Evolutionary conservation across 139 green algal species (phyloP).

Genomic region (Pseudopediastrum boryanum): DNA sequence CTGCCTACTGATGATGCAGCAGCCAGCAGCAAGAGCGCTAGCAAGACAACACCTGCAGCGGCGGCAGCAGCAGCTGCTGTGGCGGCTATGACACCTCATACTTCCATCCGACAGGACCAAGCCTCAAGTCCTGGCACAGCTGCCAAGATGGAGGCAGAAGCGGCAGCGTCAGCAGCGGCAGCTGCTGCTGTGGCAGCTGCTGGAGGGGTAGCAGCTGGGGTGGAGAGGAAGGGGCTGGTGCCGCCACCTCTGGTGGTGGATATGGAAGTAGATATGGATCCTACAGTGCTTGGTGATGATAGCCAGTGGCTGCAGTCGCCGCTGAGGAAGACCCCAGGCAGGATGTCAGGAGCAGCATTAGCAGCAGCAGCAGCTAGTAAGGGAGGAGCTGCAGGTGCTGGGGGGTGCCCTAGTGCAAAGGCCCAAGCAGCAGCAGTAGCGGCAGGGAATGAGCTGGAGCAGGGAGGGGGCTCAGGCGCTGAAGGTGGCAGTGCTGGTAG

Average conservation of each 20-base stretch:
- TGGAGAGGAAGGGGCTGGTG: neutral
- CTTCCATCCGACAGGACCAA: too few relatives aligned
- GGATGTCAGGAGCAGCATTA: too few relatives aligned
- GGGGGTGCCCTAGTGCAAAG: too few relatives aligned
- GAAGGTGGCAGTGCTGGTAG: neutral
- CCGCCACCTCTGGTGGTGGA: neutral
- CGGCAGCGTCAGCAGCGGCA: neutral
- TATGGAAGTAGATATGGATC: conserved; percentile 8
- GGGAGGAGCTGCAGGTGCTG: neutral
- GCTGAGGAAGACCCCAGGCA: conserved; percentile 4
- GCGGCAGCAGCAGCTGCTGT: conserved; percentile 5
- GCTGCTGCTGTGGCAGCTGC: neutral
- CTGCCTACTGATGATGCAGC: neutral
- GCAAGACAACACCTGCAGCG: neutral
- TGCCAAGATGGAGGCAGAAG: too few relatives aligned
- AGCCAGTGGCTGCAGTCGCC: conserved; percentile 28
- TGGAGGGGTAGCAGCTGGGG: neutral
- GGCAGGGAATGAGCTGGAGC: conserved; percentile 14
- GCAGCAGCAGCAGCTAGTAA: neutral
- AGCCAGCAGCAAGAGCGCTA: too few relatives aligned
- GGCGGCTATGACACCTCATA: neutral
- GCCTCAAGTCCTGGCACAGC: too few relatives aligned
- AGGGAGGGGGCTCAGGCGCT: neutral
- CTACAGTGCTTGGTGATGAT: conserved; percentile 25
- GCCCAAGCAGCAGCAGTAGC: neutral